These are phyloP conservation scores for Globisporangium recalcitrans DNA, from an alignment of 352 stramenopile genomes.

Conservation along the genomic window DNA sequence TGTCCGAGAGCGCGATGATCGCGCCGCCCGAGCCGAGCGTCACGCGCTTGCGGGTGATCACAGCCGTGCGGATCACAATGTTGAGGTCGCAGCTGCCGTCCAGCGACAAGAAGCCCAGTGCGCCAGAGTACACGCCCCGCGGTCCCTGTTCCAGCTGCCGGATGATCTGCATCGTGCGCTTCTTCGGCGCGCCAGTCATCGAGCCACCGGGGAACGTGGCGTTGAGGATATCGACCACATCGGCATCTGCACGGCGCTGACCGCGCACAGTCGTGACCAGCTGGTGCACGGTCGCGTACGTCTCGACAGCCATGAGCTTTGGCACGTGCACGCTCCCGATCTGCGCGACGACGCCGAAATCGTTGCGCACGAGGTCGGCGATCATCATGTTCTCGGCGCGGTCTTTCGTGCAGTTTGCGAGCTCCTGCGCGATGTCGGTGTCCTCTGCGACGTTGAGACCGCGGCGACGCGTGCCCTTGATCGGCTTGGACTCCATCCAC, in stretches of 20 bases:
- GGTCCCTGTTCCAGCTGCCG: constrained; percentile 83
- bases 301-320: constrained; percentile 93
- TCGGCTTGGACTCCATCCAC: constrained; percentile 95
- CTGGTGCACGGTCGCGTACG: constrained; percentile 96
- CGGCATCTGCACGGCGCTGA: constrained; percentile 34
- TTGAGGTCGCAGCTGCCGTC: constrained; percentile 95
- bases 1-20: constrained; percentile 93
- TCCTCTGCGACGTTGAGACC: constrained; percentile 44
- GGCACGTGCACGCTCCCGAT: constrained; percentile 91
- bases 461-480: constrained; percentile 92
- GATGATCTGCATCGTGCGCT: constrained; percentile 95
- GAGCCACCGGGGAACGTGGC: constrained; percentile 96
- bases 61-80: constrained; percentile 96
- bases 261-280: constrained; percentile 95
- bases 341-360: constrained; percentile 92
- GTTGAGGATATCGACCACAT: constrained; percentile 88
- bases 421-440: constrained; percentile 51
- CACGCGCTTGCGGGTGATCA: constrained; percentile 77
- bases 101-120: constrained; percentile 93
- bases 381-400: constrained; percentile 98
- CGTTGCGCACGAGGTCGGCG: constrained; percentile 94
- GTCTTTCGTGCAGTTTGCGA: constrained; percentile 89
- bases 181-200: constrained; percentile 97
- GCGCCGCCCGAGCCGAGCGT: constrained; percentile 93
- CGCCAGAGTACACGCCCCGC: constrained; percentile 95